Conservation (phyloP, 164 flowering plant species). For the Stephania japonica region DNA sequence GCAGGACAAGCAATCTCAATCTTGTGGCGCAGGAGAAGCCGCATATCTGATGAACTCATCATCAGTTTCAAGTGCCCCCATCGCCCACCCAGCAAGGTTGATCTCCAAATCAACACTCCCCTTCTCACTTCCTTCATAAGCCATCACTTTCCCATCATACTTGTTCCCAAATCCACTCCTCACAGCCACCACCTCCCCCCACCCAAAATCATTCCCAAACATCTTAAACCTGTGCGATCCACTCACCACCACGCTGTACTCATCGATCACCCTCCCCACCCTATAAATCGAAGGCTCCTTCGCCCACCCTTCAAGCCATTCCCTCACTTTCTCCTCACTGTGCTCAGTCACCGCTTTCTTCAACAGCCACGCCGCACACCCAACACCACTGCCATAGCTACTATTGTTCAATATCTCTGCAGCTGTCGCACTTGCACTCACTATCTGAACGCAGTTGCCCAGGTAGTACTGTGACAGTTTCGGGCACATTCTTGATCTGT, state of each 20-base stretch:
- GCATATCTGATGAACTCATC: not conserved
- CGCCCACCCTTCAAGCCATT: slow-evolving; percentile 21
- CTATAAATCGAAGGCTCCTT: slow-evolving; percentile 23
- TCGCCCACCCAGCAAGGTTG: slow-evolving; percentile 27
- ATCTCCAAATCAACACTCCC: slow-evolving; percentile 52
- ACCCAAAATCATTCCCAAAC: slow-evolving; percentile 32
- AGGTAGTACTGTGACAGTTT: slow-evolving; percentile 33
- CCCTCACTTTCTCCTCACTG: slow-evolving; percentile 17
- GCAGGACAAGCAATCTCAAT: too few relatives aligned
- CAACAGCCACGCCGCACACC: slow-evolving; percentile 41
- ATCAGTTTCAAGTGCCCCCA: slow-evolving; percentile 40
- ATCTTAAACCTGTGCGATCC: slow-evolving; percentile 42
- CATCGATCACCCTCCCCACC: slow-evolving; percentile 22
- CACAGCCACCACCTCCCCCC: slow-evolving; percentile 41
- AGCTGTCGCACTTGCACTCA: slow-evolving; percentile 18
- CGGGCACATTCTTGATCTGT: slow-evolving; percentile 36
- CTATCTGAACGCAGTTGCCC: slow-evolving; percentile 32
- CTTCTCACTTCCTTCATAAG: slow-evolving; percentile 42
- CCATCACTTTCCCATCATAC: slow-evolving; percentile 40
- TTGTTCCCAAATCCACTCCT: slow-evolving; percentile 43
- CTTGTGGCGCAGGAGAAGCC: too few relatives aligned
- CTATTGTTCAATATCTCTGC: slow-evolving; percentile 28
- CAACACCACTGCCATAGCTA: slow-evolving; percentile 13
- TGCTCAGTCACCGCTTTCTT: slow-evolving; percentile 30
- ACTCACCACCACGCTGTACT: slow-evolving; percentile 34